Conservation (phyloP, 106 monocot species). For the Ottelia alismoides region DNA sequence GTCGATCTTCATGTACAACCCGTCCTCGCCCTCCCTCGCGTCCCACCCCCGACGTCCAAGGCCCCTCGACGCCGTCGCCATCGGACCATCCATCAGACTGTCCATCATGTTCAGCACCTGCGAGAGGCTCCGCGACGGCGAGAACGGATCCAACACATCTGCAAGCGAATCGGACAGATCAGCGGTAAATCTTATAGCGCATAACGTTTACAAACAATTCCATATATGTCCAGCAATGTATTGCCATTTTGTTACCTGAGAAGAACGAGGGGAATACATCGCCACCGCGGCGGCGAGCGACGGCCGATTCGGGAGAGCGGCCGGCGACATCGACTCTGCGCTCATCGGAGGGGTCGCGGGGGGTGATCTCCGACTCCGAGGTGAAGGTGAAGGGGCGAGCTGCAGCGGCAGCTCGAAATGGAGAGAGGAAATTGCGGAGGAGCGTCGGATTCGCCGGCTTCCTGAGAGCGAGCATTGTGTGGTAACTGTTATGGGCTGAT, state of each 20-base stretch:
- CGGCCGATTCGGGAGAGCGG: background rate
- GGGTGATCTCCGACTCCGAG: no score
- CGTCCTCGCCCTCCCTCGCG: slow-evolving; percentile 47
- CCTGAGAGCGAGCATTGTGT: no score
- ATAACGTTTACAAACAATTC: background rate
- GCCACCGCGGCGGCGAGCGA: slow-evolving; percentile 7
- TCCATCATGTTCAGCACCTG: slow-evolving; percentile 89
- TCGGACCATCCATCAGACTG: slow-evolving; percentile 37
- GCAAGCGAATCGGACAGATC: background rate
- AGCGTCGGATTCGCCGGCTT: no score
- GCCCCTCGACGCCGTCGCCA: slow-evolving; percentile 6
- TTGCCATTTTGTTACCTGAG: slow-evolving; percentile 29
- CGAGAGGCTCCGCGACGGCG: slow-evolving; percentile 35
- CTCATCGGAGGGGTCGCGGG: no score
- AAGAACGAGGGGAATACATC: slow-evolving; percentile 9
- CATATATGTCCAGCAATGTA: background rate
- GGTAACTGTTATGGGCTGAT: no score
- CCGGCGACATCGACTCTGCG: slow-evolving; percentile 10
- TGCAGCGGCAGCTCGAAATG: no score
- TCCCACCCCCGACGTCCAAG: slow-evolving; percentile 49
- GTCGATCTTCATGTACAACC: slow-evolving; percentile 48
- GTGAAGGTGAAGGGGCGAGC: no score
- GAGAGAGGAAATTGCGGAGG: no score
- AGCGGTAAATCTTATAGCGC: background rate
- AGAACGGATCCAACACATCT: slow-evolving; percentile 74